Conservation (phyloP, 441 rosid species). For the Adansonia rubrostipa region DNA sequence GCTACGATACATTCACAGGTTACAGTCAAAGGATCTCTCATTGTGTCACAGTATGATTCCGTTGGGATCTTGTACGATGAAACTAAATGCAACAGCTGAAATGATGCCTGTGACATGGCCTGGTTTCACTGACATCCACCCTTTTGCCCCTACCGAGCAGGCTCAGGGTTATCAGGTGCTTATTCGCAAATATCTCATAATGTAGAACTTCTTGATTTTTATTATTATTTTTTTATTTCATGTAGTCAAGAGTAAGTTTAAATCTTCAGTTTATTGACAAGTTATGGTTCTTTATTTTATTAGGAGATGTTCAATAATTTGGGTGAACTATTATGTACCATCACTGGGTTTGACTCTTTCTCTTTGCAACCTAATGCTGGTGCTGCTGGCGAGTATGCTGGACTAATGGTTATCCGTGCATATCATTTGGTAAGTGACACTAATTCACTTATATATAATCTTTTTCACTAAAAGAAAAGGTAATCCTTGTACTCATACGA, state of each 20-base stretch:
- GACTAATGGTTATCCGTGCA: constrained; percentile 97
- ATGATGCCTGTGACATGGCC: constrained; percentile 98
- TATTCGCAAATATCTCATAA: background rate
- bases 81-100: constrained; percentile 91
- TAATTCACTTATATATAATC: background rate
- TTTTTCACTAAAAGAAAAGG: background rate
- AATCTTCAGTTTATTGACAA: constrained; percentile 29
- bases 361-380: constrained; percentile 99
- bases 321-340: constrained; percentile 79
- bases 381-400: constrained; percentile 96
- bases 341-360: constrained; percentile 96
- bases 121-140: constrained; percentile 81
- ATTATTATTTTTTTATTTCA: background rate
- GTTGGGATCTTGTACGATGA: constrained; percentile 96
- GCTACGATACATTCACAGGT: constrained; percentile 77
- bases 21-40: constrained; percentile 89
- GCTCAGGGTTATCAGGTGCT: constrained; percentile 83
- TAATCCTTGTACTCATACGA: background rate
- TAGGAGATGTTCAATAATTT: constrained; percentile 90
- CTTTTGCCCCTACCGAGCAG: constrained; percentile 84
- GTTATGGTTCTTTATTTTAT: constrained; percentile 28
- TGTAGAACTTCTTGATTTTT: constrained; percentile 7
- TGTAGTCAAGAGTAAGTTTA: constrained; percentile 26
- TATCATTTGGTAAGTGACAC: constrained; percentile 70
- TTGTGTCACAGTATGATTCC: constrained; percentile 99